phyloP scores from a whole-genome alignment of 768 basidiomycete genomes.

The Arthromyces matolae region DNA sequence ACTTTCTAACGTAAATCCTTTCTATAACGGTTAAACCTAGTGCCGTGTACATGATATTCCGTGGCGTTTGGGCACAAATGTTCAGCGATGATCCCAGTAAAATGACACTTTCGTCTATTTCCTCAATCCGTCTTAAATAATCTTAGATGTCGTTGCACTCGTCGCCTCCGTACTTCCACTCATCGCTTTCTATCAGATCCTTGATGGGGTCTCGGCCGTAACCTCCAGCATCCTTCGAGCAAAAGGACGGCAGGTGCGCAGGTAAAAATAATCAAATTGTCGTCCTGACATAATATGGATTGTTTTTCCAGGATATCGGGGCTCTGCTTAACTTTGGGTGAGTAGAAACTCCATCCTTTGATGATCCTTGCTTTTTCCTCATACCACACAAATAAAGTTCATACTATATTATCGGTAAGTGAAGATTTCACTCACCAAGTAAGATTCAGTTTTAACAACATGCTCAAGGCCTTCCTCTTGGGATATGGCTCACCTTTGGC shows the following conservation, averaged over 20 bases:
- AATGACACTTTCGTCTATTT: neutral
- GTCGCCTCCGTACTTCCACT: conserved; percentile 71
- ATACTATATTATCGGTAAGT: conserved; percentile 52
- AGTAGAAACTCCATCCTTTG: too few relatives aligned
- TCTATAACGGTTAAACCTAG: too few relatives aligned
- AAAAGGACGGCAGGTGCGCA: conserved; percentile 65
- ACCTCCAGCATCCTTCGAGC: conserved; percentile 77
- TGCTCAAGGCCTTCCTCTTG: conserved; percentile 65
- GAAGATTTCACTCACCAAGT: neutral
- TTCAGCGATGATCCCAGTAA: conserved; percentile 69
- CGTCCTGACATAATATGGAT: too few relatives aligned
- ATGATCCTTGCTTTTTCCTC: too few relatives aligned
- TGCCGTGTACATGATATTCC: conserved; percentile 52
- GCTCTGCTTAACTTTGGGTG: conserved; percentile 77
- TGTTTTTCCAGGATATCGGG: conserved; percentile 46
- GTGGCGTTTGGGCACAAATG: conserved; percentile 62
- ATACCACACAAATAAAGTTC: too few relatives aligned
- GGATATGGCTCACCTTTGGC: conserved; percentile 70
- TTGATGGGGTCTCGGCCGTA: conserved; percentile 70
- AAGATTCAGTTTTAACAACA: neutral
- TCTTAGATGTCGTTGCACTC: conserved; percentile 45
- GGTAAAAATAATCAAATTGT: neutral
- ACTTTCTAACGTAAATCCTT: too few relatives aligned
- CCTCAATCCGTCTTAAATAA: neutral
- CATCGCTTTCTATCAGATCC: conserved; percentile 76